Base-by-base conservation (phyloP, 129 eudicot genomes). In the Flaveria sonorensis region DNA sequence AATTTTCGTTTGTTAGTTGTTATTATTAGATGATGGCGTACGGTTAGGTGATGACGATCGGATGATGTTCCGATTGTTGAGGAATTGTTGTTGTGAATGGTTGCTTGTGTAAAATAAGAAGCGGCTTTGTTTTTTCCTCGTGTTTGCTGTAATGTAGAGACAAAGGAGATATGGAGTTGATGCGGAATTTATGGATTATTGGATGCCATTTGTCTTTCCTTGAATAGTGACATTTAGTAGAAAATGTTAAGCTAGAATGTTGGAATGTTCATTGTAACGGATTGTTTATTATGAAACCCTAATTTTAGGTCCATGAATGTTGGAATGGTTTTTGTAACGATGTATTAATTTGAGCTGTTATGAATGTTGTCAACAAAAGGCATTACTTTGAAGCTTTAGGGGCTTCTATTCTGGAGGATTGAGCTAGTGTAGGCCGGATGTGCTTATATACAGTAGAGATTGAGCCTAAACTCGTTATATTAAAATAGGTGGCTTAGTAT, bases 51-150 rank as follows among this genome's bases (percentile, higher is more conserved):
- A 65, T 65, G 72, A 71, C 77, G 72, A 30, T 60, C 3, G n/a
- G 43, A 71, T 71, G 28, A 50, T 59, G 15, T 78, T 61, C 71
- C 19, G 30, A 47, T 79, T 71, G 82, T 71, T 78, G 62, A 9
- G 71, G 70, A 56, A 14, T 13, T 12, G 15, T 51, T 65, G 21
- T 19, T 40, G 18, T 19, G 16, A 39, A 65, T 50, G 18, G 68
- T 52, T 70, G 13, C 11, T 18, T 63, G 69, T 63, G 21, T 63
- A 30, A 72, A 61, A 20, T 59, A 16, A 10, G 77, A 48, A 79
- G 61, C 56, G 82, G 82, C 43, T 79, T 79, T 79, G 82, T 79
- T 70, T 79, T 76, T 30, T 61, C 66, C 14, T 61, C 66, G 3
- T 61, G 77, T 15, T 45, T 8, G 61, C 1, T 76, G 10, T 76